These are phyloP conservation scores for Aphanomyces cochlioides DNA, from an alignment of 352 stramenopile species.

Conservation along the genomic window DNA sequence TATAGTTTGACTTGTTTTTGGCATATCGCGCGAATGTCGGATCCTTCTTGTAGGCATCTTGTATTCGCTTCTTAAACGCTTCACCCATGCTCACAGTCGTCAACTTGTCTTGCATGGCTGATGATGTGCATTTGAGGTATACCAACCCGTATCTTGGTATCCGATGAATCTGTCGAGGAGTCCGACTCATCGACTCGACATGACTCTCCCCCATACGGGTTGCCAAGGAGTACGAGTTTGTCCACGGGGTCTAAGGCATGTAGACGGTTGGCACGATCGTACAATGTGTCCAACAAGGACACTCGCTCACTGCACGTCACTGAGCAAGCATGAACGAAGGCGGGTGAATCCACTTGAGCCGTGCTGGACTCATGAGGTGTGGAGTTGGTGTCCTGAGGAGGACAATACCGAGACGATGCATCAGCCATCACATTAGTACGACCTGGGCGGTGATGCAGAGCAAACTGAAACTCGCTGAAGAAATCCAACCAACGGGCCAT, in stretches of 20 bases:
- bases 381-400: too few relatives aligned
- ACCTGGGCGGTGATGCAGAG: too few relatives aligned
- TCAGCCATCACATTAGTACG: conserved; percentile 27
- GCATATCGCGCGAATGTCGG: background rate
- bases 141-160: background rate
- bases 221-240: background rate
- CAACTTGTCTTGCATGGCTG: conserved; percentile 1
- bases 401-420: conserved; percentile 8
- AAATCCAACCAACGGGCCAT: conserved; percentile 31
- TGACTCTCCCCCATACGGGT: background rate
- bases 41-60: background rate
- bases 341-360: too few relatives aligned
- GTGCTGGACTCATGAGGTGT: too few relatives aligned
- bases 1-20: background rate
- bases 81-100: background rate
- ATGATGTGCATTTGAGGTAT: conserved; percentile 1
- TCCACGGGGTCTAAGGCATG: background rate
- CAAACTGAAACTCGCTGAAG: conserved; percentile 32
- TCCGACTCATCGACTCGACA: background rate
- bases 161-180: background rate
- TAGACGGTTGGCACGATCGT: background rate
- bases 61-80: background rate
- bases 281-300: too few relatives aligned
- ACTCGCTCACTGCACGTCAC: too few relatives aligned
- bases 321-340: too few relatives aligned